Base-by-base conservation (phyloP, 345 rosid genomes). In the Euclidium syriacum region DNA sequence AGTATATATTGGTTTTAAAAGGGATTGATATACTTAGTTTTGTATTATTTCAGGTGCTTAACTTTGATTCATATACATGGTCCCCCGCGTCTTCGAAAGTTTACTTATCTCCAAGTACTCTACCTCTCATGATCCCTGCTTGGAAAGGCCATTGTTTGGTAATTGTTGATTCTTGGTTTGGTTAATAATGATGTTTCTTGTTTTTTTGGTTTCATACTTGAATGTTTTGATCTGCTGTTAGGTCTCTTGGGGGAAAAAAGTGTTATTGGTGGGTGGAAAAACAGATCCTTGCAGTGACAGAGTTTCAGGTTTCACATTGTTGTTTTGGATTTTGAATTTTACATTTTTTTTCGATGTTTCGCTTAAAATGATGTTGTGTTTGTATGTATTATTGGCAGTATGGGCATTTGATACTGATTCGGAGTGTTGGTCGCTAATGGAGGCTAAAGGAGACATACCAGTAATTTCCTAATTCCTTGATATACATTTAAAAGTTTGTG, bases 61-160 rank as follows among this genome's bases (percentile, higher is more conserved):
- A 79, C 77, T 90, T 94, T 75, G 89, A 86, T 65, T 72, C 77
- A 40, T 84, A 80, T 79, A 78, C 86, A 7, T 94, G 99, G 99
- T 79, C 85, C 32, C 62, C 78, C 4, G 88, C 83, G 35, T 83
- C 97, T 65, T 90, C 99, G 2, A 94, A 94, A 73, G 95, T 83
- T 55, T 94, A 81, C 79, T 72, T 87, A 78, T 90, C 99, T 19
- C 97, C 96, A 25, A 90, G 87, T 80, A 90, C 85, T 78, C 77
- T 94, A 55, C 96, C 99, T 14, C 67, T 94, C 29, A 94, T 87
- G 81, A 94, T 94, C 57, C 99, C 96, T 74, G 79, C 97, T 27
- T 90, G 99, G 95, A 90, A 72, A 74, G 99, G 99, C 76, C 99
- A 90, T 57, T 64, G 88, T 77, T 77, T 94, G 96, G 99, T 94